Conservation (phyloP, 208 protist genomes). For the Leptomonas seymouri region DNA sequence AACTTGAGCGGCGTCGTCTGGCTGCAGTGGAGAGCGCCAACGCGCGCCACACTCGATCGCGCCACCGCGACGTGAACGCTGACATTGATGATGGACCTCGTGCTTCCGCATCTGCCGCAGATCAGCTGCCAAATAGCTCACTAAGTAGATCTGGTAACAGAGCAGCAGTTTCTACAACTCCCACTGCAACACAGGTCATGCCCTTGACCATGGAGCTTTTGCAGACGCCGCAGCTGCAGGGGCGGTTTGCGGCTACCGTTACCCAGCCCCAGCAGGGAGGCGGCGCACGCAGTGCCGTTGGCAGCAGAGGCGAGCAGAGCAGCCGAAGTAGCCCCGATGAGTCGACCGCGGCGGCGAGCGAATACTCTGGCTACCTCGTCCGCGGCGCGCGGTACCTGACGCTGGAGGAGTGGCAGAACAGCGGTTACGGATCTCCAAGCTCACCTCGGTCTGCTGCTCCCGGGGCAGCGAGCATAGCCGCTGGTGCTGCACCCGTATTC, state of each 20-base stretch:
- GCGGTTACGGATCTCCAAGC: background rate
- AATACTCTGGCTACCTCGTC: constrained; percentile 40
- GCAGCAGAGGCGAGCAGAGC: constrained; percentile 7
- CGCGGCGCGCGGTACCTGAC: constrained; percentile 50
- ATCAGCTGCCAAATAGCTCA: background rate
- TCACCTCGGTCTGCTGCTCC: background rate
- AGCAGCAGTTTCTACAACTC: background rate
- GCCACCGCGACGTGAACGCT: background rate
- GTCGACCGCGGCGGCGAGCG: constrained; percentile 25
- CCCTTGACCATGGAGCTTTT: constrained; percentile 41
- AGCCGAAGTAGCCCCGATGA: constrained; percentile 5
- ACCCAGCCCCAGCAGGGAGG: background rate
- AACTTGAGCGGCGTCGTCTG: constrained; percentile 20
- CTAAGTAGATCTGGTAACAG: background rate
- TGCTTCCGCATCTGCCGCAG: background rate
- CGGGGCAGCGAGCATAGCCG: background rate
- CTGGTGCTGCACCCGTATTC: background rate
- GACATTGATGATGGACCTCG: background rate
- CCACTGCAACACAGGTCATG: constrained; percentile 7
- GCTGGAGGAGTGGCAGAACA: constrained; percentile 29
- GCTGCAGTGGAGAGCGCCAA: background rate
- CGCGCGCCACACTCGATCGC: background rate
- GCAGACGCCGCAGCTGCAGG: constrained; percentile 39
- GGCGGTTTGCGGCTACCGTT: constrained; percentile 12
- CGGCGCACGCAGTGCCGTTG: background rate